Percentiles rank a stretch among this genome's conserved stretches.
Evolutionary conservation across 1,139 yeast genomes (phyloP).

Genomic region (Scheffersomyces stambukii): DNA sequence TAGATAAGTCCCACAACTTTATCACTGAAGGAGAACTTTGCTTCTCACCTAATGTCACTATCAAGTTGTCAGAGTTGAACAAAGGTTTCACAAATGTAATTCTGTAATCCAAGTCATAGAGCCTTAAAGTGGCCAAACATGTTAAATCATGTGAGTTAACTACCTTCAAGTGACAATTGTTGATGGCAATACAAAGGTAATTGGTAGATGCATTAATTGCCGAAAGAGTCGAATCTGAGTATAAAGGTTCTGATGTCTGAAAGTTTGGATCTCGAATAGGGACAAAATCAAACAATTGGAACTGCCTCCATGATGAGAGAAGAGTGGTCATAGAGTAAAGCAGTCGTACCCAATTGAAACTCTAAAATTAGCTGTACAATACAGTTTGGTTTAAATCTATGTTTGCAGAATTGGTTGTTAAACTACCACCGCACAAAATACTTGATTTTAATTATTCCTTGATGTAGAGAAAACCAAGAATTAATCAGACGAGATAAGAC

Average conservation of each 20-base stretch:
- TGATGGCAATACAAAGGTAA: constrained; percentile 56
- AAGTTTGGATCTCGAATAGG: constrained; percentile 83
- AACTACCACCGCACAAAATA: too few relatives aligned
- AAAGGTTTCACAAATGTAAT: constrained; percentile 54
- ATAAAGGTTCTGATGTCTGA: constrained; percentile 60
- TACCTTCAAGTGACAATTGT: constrained; percentile 53
- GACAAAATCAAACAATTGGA: constrained; percentile 78
- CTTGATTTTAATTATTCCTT: too few relatives aligned
- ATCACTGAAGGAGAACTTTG: constrained; percentile 66
- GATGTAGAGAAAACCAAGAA: not conserved
- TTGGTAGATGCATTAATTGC: constrained; percentile 51
- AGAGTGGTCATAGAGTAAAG: constrained; percentile 12
- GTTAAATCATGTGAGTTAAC: constrained; percentile 25
- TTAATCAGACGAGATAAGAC: too few relatives aligned
- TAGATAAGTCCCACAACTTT: constrained; percentile 69
- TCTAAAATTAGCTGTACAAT: too few relatives aligned
- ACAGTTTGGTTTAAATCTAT: too few relatives aligned
- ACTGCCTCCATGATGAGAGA: constrained; percentile 70
- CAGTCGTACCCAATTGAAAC: not conserved
- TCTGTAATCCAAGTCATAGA: constrained; percentile 62
- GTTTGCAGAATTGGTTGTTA: too few relatives aligned
- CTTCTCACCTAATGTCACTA: constrained; percentile 71
- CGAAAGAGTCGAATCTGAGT: constrained; percentile 73
- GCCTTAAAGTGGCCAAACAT: constrained; percentile 48
- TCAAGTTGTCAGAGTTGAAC: constrained; percentile 32